Evolutionary conservation across 495 filamentous ascomycete species (phyloP).

Genomic region (Hyaloscypha bicolor): DNA sequence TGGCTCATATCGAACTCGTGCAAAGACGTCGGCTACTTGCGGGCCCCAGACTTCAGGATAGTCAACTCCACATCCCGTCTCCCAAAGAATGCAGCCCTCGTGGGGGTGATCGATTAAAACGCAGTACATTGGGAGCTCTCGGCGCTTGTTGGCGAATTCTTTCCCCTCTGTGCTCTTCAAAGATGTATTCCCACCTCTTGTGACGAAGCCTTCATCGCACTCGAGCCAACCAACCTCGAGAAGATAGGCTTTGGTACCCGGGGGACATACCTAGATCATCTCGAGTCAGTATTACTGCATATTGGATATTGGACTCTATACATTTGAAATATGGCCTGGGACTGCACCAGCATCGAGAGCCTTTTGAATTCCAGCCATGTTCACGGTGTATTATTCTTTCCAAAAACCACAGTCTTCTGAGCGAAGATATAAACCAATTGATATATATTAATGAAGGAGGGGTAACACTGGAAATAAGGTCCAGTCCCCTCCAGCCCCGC

Average conservation of each 20-base stretch:
- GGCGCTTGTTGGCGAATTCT: slow-evolving; percentile 38
- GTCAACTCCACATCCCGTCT: slow-evolving; percentile 53
- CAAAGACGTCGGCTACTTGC: slow-evolving; percentile 47
- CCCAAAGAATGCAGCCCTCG: slow-evolving; percentile 53
- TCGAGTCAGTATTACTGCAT: no score
- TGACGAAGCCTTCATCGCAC: slow-evolving; percentile 28
- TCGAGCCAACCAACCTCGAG: slow-evolving; percentile 31
- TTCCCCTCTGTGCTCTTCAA: slow-evolving; percentile 16
- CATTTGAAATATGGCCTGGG: slow-evolving; percentile 20
- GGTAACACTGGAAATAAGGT: background rate
- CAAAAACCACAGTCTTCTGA: background rate
- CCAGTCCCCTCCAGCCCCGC: background rate
- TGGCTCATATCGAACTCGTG: slow-evolving; percentile 45
- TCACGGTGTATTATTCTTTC: background rate
- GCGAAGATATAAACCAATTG: background rate
- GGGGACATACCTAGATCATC: slow-evolving; percentile 1
- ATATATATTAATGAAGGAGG: background rate
- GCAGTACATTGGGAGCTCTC: slow-evolving; percentile 46
- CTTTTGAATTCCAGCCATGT: slow-evolving; percentile 29
- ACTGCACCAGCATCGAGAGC: slow-evolving; percentile 23
- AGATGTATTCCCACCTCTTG: slow-evolving; percentile 26
- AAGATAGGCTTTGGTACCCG: slow-evolving; percentile 28
- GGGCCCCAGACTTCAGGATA: slow-evolving; percentile 45
- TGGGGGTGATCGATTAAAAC: slow-evolving; percentile 53
- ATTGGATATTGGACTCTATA: background rate